Evolutionary conservation across 1,284 basidiomycete species (phyloP).

Genomic region (Cutaneotrichosporon sp.): DNA sequence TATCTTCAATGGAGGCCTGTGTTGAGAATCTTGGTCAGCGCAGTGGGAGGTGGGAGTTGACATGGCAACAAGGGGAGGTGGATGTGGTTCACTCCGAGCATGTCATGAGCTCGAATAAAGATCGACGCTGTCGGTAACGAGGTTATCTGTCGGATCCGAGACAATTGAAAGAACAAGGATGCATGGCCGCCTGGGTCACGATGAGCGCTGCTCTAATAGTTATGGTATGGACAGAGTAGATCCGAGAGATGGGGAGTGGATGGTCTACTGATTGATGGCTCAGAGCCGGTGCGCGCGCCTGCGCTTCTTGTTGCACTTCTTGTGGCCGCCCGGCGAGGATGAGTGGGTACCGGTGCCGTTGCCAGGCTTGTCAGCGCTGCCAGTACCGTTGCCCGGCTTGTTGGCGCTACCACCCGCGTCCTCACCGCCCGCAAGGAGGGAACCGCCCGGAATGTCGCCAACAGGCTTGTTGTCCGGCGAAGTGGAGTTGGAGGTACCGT

Average conservation of each 20-base stretch:
- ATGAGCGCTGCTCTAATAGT: neutral
- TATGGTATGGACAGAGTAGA: neutral
- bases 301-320: constrained; percentile 1
- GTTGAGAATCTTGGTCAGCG: too few relatives aligned
- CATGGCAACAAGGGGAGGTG: too few relatives aligned
- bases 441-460: neutral
- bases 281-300: neutral
- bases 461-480: neutral
- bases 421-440: neutral
- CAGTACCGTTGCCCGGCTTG: neutral
- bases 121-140: too few relatives aligned
- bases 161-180: too few relatives aligned
- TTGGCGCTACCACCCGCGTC: too few relatives aligned
- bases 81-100: too few relatives aligned
- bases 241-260: neutral
- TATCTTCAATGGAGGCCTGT: too few relatives aligned
- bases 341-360: neutral
- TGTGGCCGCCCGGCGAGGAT: neutral
- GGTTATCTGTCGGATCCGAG: too few relatives aligned
- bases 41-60: too few relatives aligned
- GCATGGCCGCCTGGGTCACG: neutral
- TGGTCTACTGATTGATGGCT: neutral
- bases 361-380: neutral
- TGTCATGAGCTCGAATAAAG: too few relatives aligned
- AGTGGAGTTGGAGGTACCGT: neutral